These are phyloP conservation scores for Olyra latifolia DNA, from an alignment of 176 grass and related monocot genomes.

Conservation along the genomic window DNA sequence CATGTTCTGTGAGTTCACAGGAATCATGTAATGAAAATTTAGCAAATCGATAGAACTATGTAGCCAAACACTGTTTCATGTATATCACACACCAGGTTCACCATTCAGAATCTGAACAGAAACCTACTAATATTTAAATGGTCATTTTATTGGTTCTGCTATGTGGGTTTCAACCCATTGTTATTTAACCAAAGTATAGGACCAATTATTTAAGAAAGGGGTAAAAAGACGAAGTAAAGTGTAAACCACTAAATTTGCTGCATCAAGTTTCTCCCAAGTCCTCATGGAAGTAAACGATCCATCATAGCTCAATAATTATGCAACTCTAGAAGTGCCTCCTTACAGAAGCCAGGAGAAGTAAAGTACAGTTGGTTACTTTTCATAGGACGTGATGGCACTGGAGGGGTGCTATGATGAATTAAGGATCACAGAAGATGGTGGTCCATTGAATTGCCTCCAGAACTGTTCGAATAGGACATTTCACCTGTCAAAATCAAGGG, in stretches of 20 bases:
- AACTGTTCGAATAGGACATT: conserved; percentile 10
- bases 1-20: not conserved
- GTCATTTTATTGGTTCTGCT: not conserved
- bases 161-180: not conserved
- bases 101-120: not conserved
- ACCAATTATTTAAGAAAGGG: not conserved
- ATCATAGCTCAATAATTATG: conserved; percentile 3
- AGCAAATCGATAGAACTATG: not conserved
- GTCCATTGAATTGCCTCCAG: conserved; percentile 6
- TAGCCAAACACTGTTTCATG: not conserved
- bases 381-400: not conserved
- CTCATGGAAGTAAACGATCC: not conserved
- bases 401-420: not conserved
- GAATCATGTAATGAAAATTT: not conserved
- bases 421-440: conserved; percentile 12
- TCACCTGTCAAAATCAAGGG: not conserved
- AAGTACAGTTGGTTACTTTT: not conserved
- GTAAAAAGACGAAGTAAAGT: not conserved
- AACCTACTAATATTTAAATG: not conserved
- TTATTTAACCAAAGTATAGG: conserved; percentile 25
- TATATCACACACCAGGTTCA: not conserved
- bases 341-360: not conserved
- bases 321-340: not conserved
- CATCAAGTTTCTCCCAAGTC: not conserved
- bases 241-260: not conserved